phyloP scores from a whole-genome alignment of 345 rosid genomes.

The Populus tremula region DNA sequence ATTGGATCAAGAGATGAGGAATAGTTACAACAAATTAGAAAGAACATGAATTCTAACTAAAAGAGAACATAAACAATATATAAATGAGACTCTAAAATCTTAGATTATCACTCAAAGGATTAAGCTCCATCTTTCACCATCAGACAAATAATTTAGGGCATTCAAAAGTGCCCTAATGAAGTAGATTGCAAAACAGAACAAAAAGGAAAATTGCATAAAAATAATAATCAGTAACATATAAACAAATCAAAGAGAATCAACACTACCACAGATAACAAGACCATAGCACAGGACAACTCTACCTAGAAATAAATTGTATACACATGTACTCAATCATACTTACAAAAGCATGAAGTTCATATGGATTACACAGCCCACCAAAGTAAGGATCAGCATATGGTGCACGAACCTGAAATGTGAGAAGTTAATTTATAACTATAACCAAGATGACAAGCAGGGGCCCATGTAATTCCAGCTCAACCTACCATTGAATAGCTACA shows the following conservation, averaged over 20 bases:
- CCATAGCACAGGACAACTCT: neutral
- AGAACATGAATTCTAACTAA: neutral
- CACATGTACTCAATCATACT: slow-evolving; percentile 16
- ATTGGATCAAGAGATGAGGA: neutral
- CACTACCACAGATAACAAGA: neutral
- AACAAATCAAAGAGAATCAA: neutral
- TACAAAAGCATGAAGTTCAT: slow-evolving; percentile 46
- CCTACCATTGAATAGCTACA: slow-evolving; percentile 31
- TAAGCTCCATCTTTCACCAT: neutral
- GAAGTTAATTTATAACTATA: slow-evolving; percentile 7
- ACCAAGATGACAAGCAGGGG: neutral
- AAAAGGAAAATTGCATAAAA: neutral
- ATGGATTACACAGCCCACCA: slow-evolving; percentile 35
- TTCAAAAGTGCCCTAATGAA: neutral
- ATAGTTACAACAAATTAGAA: neutral
- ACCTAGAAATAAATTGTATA: neutral
- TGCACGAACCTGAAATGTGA: slow-evolving; percentile 27
- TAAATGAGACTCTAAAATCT: neutral
- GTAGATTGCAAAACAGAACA: neutral
- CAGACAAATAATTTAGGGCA: neutral
- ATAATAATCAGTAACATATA: neutral
- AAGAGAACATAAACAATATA: neutral
- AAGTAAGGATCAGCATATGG: slow-evolving; percentile 36
- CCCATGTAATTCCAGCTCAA: neutral
- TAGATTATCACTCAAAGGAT: neutral